Evolutionary conservation across 331 rosid genomes (phyloP), one percentile per base, ranked within the genome.

Genomic region (Rosa hybrid): DNA sequence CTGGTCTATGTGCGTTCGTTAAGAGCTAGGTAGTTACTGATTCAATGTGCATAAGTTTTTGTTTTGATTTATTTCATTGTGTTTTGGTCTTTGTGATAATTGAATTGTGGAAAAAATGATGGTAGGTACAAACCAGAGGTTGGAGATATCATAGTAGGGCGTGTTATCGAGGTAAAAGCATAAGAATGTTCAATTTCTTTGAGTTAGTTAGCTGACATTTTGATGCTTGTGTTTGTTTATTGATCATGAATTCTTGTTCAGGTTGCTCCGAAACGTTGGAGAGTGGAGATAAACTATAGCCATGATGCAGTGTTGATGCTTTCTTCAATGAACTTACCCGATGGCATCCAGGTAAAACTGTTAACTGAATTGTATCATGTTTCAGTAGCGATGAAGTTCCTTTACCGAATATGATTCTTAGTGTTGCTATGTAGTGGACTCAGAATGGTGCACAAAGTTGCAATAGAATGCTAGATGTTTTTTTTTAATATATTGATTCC

Each of bases 181-280:
- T 34, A 39, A 68, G 49, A 76, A 13, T 67, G n/a, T 30, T 41
- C 14, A 48, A 42, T n/a, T 14, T 3, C 6, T 8, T 84, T 25
- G 13, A 30, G 59, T 79, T 78, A 10, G 13, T 70, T 56, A 12
- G 12, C 0, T 78, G 2, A 44, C 12, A 0, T 2, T 45, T 45
- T 44, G 10, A 79, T 49, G 68, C 17, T 14, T 53, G 6, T 45
- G 38, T 53, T 57, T 59, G 9, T 44, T 4, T 70, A 1, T 7
- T 16, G 27, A 12, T 9, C 25, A 13, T 65, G 16, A 0, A 8
- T 65, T 75, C 25, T 46, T 84, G 72, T 75, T 65, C 79, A 95
- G 99, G 97, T 93, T 85, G 88, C 92, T 80, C 93, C 88, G 42
- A 95, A 95, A 74, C 97, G 98, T 49, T 95, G 99, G 98, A 91